Percentiles rank a stretch among this genome's conserved stretches.
Conservation (phyloP, 306 rosid species). For the Sesbania bispinosa region DNA sequence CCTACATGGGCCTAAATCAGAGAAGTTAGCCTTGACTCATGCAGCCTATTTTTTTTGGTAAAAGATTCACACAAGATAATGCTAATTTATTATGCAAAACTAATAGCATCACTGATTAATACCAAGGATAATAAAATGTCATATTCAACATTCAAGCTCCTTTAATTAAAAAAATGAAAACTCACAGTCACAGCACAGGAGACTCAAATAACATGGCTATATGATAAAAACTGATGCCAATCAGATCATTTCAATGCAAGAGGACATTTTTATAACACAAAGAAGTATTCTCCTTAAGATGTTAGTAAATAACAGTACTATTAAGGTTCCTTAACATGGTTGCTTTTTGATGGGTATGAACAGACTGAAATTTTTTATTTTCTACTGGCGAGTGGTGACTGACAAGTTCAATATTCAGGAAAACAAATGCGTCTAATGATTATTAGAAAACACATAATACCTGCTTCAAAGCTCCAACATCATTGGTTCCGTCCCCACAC, state of each 20-base stretch:
- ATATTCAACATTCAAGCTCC: background rate
- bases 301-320: constrained; percentile 3
- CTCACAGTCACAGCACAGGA: too few relatives aligned
- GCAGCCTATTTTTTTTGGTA: constrained; percentile 13
- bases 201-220: background rate
- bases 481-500: constrained; percentile 99
- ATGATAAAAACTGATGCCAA: background rate
- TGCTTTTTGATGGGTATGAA: background rate
- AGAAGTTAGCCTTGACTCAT: constrained; percentile 23
- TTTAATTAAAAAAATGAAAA: background rate
- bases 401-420: constrained; percentile 24
- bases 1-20: constrained; percentile 89
- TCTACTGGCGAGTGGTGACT: background rate
- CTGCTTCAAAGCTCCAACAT: constrained; percentile 99
- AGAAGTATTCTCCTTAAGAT: background rate
- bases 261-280: background rate
- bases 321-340: background rate
- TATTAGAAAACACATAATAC: constrained; percentile 36
- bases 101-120: constrained; percentile 5
- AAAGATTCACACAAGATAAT: constrained; percentile 9
- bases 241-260: background rate
- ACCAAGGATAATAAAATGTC: background rate
- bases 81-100: constrained; percentile 9
- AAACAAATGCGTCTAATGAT: background rate
- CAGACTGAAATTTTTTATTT: background rate